Conservation (phyloP, 1,139 yeast genomes). For the Candida gigantensis region DNA sequence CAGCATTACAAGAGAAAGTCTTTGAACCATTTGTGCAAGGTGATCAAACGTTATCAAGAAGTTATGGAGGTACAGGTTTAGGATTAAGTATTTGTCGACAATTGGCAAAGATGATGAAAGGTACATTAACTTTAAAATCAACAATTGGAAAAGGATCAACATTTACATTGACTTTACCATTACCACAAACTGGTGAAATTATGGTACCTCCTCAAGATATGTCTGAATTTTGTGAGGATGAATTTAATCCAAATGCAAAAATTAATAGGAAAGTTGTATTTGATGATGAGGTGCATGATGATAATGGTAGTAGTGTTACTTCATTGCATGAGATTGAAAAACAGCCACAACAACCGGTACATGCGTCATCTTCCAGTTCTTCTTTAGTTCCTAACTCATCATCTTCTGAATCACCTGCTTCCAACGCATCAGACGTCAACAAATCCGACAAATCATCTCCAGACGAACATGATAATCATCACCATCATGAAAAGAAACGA, state of each 20-base stretch:
- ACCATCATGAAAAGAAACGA: slow-evolving; percentile 5
- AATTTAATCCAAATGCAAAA: slow-evolving; percentile 40
- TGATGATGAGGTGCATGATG: slow-evolving; percentile 21
- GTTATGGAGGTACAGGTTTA: slow-evolving; percentile 94
- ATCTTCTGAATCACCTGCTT: slow-evolving; percentile 2
- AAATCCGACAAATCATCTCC: neutral
- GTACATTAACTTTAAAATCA: slow-evolving; percentile 71
- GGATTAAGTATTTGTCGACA: slow-evolving; percentile 93
- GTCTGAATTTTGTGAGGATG: slow-evolving; percentile 46
- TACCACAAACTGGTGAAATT: slow-evolving; percentile 69
- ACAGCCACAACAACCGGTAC: neutral
- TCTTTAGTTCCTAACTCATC: neutral
- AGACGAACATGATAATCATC: neutral
- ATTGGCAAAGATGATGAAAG: slow-evolving; percentile 85
- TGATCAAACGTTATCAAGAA: slow-evolving; percentile 87
- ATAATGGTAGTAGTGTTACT: slow-evolving; percentile 6
- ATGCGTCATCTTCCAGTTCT: slow-evolving; percentile 1
- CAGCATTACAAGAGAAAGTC: slow-evolving; percentile 74
- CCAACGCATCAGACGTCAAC: neutral
- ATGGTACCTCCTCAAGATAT: slow-evolving; percentile 39
- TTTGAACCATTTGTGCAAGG: slow-evolving; percentile 98
- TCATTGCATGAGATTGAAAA: neutral
- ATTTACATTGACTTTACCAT: slow-evolving; percentile 77
- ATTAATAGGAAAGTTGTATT: slow-evolving; percentile 42
- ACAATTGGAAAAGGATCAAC: slow-evolving; percentile 76